Evolutionary conservation across 306 rosid species (phyloP).

Genomic region (Alnus rubra): DNA sequence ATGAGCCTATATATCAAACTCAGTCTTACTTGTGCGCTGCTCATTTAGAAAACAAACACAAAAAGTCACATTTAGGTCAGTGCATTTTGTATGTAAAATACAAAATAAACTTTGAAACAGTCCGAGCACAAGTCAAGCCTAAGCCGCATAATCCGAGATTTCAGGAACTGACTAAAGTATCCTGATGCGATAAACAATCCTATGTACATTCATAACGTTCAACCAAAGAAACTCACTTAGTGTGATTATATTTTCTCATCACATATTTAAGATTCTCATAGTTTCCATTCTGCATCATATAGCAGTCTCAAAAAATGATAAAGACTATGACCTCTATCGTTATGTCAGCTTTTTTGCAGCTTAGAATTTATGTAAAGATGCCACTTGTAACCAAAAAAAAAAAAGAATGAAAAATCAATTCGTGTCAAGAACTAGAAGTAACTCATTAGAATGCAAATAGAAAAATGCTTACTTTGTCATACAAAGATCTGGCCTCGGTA

Average conservation of each 20-base stretch:
- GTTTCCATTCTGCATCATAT: neutral
- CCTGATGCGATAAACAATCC: neutral
- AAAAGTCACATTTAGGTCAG: neutral
- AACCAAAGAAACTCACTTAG: neutral
- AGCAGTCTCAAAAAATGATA: neutral
- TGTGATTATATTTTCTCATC: neutral
- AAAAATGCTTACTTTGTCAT: constrained; percentile 64
- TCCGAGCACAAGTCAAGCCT: no score
- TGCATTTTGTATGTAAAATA: no score
- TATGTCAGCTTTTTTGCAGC: neutral
- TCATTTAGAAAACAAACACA: neutral
- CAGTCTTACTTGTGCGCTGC: no score
- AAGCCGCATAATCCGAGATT: neutral
- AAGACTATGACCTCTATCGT: neutral
- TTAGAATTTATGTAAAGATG: neutral
- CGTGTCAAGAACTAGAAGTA: neutral
- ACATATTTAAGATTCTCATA: neutral
- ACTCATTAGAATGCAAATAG: neutral
- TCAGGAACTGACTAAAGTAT: neutral
- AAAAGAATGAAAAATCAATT: neutral
- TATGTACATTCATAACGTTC: neutral
- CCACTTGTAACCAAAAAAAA: neutral
- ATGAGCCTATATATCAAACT: neutral
- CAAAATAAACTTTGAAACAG: no score
- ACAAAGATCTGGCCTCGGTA: constrained; percentile 71